phyloP scores from a whole-genome alignment of 2,329 filamentous ascomycete genomes.

The Monosporascus sp. region DNA sequence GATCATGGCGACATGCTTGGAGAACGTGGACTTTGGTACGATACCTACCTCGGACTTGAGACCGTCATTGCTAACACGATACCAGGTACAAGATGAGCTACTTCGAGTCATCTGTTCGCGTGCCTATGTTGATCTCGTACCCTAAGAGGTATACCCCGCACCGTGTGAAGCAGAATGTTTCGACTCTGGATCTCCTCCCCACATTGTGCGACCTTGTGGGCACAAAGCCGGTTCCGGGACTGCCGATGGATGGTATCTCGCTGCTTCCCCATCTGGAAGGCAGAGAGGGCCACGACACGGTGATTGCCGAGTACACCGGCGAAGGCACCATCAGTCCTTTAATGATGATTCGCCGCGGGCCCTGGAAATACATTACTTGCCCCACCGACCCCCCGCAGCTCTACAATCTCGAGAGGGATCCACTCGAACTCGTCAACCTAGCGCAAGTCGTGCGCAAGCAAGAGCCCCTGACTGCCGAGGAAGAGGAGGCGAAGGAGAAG shows the following conservation, averaged over 20 bases:
- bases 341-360: constrained; percentile 87
- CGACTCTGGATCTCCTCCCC: constrained; percentile 83
- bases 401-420: constrained; percentile 72
- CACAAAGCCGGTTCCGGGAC: constrained; percentile 57
- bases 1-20: constrained; percentile 97
- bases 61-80: constrained; percentile 1
- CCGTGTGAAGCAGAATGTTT: constrained; percentile 77
- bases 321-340: constrained; percentile 85
- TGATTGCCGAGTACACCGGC: constrained; percentile 92
- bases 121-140: constrained; percentile 80
- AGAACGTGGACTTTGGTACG: constrained; percentile 77
- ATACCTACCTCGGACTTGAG: background rate
- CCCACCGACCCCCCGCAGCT: constrained; percentile 79
- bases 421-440: constrained; percentile 71
- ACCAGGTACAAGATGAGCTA: constrained; percentile 86
- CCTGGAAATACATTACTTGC: constrained; percentile 88
- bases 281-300: constrained; percentile 68
- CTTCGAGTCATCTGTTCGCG: constrained; percentile 85
- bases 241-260: constrained; percentile 84
- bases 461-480: constrained; percentile 31
- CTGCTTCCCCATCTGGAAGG: constrained; percentile 73
- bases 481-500: constrained; percentile 41
- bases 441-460: constrained; percentile 39
- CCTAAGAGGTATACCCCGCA: constrained; percentile 70
- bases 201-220: constrained; percentile 82